Percentiles rank a stretch among this genome's conserved stretches.
Conservation (phyloP, 768 basidiomycete genomes). For the Termitomyces sp. region DNA sequence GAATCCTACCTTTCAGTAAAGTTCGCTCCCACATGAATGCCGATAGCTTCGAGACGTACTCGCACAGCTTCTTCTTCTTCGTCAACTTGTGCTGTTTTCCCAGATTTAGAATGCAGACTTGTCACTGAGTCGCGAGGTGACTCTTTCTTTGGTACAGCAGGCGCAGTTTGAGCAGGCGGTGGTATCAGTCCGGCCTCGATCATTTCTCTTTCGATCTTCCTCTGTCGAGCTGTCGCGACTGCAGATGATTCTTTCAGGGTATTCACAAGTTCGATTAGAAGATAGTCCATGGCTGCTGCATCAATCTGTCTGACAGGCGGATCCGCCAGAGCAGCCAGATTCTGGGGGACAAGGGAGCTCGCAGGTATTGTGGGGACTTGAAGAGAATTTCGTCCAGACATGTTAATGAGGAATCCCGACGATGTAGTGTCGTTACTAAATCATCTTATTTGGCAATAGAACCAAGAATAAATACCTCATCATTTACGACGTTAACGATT, state of each 20-base stretch:
- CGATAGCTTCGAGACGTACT: conserved; percentile 73
- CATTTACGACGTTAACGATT: conserved; percentile 3
- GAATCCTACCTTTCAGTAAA: conserved; percentile 72
- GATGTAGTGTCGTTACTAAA: not conserved
- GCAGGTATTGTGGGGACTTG: conserved; percentile 22
- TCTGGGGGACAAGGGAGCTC: conserved; percentile 18
- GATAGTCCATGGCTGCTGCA: conserved; percentile 73
- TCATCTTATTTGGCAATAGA: conserved; percentile 8
- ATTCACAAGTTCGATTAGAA: conserved; percentile 76
- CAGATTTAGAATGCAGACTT: conserved; percentile 31
- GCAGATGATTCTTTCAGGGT: conserved; percentile 70
- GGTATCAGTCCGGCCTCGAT: conserved; percentile 70
- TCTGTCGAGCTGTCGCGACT: conserved; percentile 61
- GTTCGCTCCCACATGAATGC: conserved; percentile 81
- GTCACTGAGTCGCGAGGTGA: conserved; percentile 38
- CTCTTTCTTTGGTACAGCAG: conserved; percentile 37
- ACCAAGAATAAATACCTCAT: conserved; percentile 1
- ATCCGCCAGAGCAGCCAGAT: conserved; percentile 55
- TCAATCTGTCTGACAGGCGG: conserved; percentile 59
- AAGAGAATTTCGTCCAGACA: conserved; percentile 28
- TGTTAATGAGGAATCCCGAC: conserved; percentile 5
- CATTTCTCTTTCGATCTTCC: conserved; percentile 75
- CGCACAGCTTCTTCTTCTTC: conserved; percentile 74
- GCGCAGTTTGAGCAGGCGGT: conserved; percentile 34
- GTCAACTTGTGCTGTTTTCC: conserved; percentile 33